Base-by-base conservation (phyloP, 768 basidiomycete genomes). In the Suillus subaureus region DNA sequence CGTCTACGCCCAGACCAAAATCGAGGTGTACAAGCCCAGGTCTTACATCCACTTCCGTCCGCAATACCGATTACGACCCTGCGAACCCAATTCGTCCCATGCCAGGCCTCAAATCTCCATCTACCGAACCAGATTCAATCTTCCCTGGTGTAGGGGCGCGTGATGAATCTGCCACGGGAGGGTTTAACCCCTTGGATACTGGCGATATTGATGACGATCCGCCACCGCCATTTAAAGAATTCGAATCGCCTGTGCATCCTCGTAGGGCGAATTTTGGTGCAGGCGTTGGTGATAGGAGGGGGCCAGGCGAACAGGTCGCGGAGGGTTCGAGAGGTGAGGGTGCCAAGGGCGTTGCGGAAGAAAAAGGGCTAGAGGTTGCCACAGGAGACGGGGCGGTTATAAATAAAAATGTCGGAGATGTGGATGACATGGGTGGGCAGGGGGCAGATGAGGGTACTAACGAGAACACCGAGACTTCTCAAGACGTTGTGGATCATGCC, bases 141-240 rank as follows among this genome's bases (percentile, higher is more conserved):
- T 13, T 60, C 26, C 39, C 26, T 12, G 39, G 12, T 60, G 11
- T 6, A 28, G 26, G 39, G 9, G 54, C 31, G 21, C 18, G 16
- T 18, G 5, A 5, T 40, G 18, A 18, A 26, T 42, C 39, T 60
- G 18, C 11, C 40, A 69, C 73, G 45, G 40, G 39, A 8, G 64
- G 12, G 8, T 67, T 68, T 49, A 21, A 55, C 35, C 6, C 1
- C 1, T 49, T 74, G 39, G 64, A 68, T 0, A 70, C 71, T 7
- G 4, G 0, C 6, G 5, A 60, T 28, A 43, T 64, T 21, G 12
- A 63, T 8, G 67, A 68, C 26, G 11, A 45, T 16, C 26, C 66
- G n/a, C 67, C 70, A 0, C 54, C 67, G 16, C 64, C 58, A 26
- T 58, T 58, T 11, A 58, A 58, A 11, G 42, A 60, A 37, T 42